Evolutionary conservation across 306 rosid species (phyloP), one percentile per base, ranked within the genome.

Genomic region (Potentilla sterilis): DNA sequence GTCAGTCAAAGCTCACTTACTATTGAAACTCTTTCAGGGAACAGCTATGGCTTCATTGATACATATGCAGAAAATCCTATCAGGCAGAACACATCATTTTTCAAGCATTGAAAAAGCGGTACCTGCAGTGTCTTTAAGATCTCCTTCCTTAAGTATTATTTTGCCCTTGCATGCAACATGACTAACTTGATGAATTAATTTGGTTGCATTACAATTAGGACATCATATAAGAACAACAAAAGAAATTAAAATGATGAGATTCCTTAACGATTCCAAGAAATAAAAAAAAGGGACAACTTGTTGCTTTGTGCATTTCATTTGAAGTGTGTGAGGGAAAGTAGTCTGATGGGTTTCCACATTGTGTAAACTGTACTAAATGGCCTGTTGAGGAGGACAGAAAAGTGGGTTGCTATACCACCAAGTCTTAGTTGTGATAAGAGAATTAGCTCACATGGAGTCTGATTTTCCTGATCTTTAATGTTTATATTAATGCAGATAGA

Each of bases 1-100:
- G 64, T 64, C 71, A 57, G 24, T 43, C 69, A 66, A 24, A 65
- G 75, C 74, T 62, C 62, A 48, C 75, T 79, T 54, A 63, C 73
- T 68, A 64, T 79, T 78, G 77, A 64, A 61, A 75, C 59, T 52
- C 80, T 72, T 83, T 86, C 90, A 95, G 99, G 99, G 99, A 86
- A 90, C 99, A 72, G 97, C 99, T 43, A 86, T 95, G 93, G 92
- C 97, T 77, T 95, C 97, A 16, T 84, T 95, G 73, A 83, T 90
- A 63, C 99, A 95, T 78, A 95, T 92, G 99, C 99, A 92, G 87
- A 88, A 92, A 89, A 90, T 95, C 79, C 81, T 95, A 64, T 92
- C 98, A 78, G 71, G 75, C 83, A 88, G 97, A 86, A 78, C 81
- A 90, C 97, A 95, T 43, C 97, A 92, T 85, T 95, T 95, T 88